A percentile compares a stretch with the other conserved stretches of the same genome.
phyloP scores from a whole-genome alignment of 805 yeast genomes.

The Debaryomyces prosopidis region DNA sequence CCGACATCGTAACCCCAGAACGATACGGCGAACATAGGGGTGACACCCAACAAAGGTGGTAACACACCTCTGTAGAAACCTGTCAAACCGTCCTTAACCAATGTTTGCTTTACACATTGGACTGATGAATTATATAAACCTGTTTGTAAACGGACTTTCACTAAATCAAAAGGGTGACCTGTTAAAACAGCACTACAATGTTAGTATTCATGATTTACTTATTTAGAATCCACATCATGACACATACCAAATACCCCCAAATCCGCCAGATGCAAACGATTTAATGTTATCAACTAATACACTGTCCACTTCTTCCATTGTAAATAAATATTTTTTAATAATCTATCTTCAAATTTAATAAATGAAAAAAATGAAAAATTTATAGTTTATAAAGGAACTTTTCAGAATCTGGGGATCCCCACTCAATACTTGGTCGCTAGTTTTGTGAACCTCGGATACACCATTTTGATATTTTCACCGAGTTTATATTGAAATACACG shows the following conservation, averaged over 20 bases:
- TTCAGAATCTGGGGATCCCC: constrained; percentile 8
- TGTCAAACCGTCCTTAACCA: constrained; percentile 68
- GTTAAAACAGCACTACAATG: constrained; percentile 75
- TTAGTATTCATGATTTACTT: constrained; percentile 8
- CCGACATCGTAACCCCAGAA: constrained; percentile 99
- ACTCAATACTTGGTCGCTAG: background rate
- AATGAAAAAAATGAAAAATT: background rate
- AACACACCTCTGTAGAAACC: constrained; percentile 93
- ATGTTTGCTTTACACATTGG: constrained; percentile 67
- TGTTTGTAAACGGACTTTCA: constrained; percentile 90
- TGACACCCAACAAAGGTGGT: constrained; percentile 94
- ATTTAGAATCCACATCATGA: background rate
- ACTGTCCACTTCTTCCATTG: constrained; percentile 47
- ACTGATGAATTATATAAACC: constrained; percentile 64
- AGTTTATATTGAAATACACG: no score
- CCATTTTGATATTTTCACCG: no score
- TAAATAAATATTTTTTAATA: constrained; percentile 1
- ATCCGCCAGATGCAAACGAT: constrained; percentile 90
- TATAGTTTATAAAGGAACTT: background rate
- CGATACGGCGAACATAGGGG: constrained; percentile 97
- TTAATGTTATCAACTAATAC: constrained; percentile 73
- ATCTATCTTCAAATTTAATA: background rate
- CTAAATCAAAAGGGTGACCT: constrained; percentile 94
- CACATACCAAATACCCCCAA: constrained; percentile 76
- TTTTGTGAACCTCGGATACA: constrained; percentile 1